phyloP scores from a whole-genome alignment of 2,329 filamentous ascomycete genomes.

The Aureobasidium sp. region DNA sequence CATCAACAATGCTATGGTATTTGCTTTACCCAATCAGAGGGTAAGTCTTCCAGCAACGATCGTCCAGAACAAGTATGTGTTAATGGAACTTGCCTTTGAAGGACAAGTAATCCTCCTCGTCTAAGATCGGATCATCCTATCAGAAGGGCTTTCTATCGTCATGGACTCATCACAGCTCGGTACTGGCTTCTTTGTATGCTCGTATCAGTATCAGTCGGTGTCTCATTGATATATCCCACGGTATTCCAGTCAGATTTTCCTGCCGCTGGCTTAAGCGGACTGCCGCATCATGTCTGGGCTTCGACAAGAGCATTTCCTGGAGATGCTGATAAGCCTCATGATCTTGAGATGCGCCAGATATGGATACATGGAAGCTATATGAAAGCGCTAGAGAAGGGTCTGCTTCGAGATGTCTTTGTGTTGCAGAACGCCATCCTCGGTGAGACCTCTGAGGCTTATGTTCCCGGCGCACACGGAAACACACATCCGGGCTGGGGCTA shows the following conservation, averaged over 20 bases:
- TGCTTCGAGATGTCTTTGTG: slow-evolving; percentile 57
- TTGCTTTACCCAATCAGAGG: slow-evolving; percentile 68
- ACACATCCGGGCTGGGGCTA: slow-evolving; percentile 51
- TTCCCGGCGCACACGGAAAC: not conserved
- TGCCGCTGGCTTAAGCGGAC: slow-evolving; percentile 59
- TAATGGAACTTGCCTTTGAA: slow-evolving; percentile 24
- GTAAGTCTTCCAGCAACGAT: slow-evolving; percentile 39
- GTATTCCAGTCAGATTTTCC: slow-evolving; percentile 66
- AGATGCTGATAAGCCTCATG: slow-evolving; percentile 40
- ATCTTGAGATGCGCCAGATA: slow-evolving; percentile 73
- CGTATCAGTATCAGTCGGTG: slow-evolving; percentile 62
- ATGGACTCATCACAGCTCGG: slow-evolving; percentile 60
- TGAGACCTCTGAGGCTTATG: not conserved
- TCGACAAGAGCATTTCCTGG: slow-evolving; percentile 56
- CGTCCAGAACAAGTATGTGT: not conserved
- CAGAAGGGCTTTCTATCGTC: slow-evolving; percentile 55
- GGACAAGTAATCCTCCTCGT: slow-evolving; percentile 65
- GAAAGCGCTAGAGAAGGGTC: slow-evolving; percentile 57
- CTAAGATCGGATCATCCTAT: slow-evolving; percentile 57
- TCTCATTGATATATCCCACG: slow-evolving; percentile 64
- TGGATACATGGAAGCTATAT: slow-evolving; percentile 79
- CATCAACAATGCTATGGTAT: slow-evolving; percentile 30
- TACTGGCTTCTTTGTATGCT: slow-evolving; percentile 69
- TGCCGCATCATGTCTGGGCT: slow-evolving; percentile 76
- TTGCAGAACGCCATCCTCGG: slow-evolving; percentile 64